A percentile compares a stretch with the other conserved stretches of the same genome.
phyloP scores from a whole-genome alignment of 2,329 filamentous ascomycete species.

The Podosphaera leucotricha region DNA sequence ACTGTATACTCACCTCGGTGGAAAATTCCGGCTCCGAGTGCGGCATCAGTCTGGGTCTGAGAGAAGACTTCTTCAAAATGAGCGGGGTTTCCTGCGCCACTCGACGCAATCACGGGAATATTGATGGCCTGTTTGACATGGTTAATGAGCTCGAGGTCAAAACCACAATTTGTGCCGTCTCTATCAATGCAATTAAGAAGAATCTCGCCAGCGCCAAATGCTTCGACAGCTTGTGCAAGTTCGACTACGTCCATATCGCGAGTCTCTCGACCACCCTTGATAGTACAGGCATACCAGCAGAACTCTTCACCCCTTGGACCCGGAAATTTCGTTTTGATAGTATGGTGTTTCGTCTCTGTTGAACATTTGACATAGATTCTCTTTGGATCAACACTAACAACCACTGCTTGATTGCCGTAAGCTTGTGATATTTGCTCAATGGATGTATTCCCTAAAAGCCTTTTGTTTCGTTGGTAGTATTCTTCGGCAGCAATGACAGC shows the following conservation, averaged over 20 bases:
- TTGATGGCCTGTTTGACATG: constrained; percentile 70
- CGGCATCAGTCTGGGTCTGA: constrained; percentile 70
- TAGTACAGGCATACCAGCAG: constrained; percentile 96
- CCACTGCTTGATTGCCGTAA: constrained; percentile 91
- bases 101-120: constrained; percentile 89
- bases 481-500: constrained; percentile 83
- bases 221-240: constrained; percentile 70
- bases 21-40: constrained; percentile 91
- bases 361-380: constrained; percentile 55
- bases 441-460: constrained; percentile 57
- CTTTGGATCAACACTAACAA: constrained; percentile 85
- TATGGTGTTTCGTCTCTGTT: constrained; percentile 48
- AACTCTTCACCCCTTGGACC: constrained; percentile 56
- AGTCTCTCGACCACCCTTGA: constrained; percentile 87
- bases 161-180: constrained; percentile 83
- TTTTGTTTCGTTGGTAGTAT: constrained; percentile 50
- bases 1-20: constrained; percentile 91
- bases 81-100: constrained; percentile 63
- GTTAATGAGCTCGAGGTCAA: constrained; percentile 74
- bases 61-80: constrained; percentile 86
- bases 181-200: constrained; percentile 94
- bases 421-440: constrained; percentile 88
- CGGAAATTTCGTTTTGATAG: constrained; percentile 42
- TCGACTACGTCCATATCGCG: constrained; percentile 82
- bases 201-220: constrained; percentile 87